phyloP scores from a whole-genome alignment of 2,329 filamentous ascomycete genomes.

The Trichoderma aggressivum region DNA sequence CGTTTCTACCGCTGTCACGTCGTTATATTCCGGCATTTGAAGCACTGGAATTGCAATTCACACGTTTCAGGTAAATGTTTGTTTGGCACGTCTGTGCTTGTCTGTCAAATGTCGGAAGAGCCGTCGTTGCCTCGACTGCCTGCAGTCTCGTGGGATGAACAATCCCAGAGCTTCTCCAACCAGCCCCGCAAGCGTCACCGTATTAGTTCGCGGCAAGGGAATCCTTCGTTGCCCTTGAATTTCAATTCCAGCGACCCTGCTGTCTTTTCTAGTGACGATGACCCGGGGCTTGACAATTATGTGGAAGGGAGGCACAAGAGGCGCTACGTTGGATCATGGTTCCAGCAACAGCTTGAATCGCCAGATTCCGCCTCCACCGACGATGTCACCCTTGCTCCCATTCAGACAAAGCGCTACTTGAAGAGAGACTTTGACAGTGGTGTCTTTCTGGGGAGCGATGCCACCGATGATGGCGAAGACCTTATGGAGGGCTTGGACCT shows the following conservation, averaged over 20 bases:
- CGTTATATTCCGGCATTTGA: background rate
- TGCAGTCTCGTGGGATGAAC: constrained; percentile 38
- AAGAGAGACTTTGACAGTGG: constrained; percentile 64
- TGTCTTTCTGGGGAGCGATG: constrained; percentile 65
- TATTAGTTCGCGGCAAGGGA: constrained; percentile 25
- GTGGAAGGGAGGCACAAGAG: constrained; percentile 55
- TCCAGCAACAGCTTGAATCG: constrained; percentile 54
- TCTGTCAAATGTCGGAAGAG: constrained; percentile 33
- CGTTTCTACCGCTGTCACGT: background rate
- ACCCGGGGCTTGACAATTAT: constrained; percentile 65
- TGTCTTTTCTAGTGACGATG: constrained; percentile 70
- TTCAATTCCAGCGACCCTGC: constrained; percentile 67
- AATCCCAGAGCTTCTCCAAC: constrained; percentile 39
- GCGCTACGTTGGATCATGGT: constrained; percentile 67
- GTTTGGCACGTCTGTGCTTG: background rate
- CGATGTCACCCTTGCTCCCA: constrained; percentile 25
- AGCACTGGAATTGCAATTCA: background rate
- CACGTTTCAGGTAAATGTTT: background rate
- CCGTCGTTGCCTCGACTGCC: constrained; percentile 40
- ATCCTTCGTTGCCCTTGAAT: constrained; percentile 29
- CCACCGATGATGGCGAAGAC: constrained; percentile 47
- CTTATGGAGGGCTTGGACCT: constrained; percentile 32
- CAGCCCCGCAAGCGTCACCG: constrained; percentile 40
- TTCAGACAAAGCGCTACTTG: constrained; percentile 50
- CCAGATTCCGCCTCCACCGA: constrained; percentile 48